A percentile compares a stretch with the other conserved stretches of the same genome.
These are phyloP conservation scores for Termitomyces sp. DNA, from an alignment of 768 basidiomycete species.

Conservation along the genomic window DNA sequence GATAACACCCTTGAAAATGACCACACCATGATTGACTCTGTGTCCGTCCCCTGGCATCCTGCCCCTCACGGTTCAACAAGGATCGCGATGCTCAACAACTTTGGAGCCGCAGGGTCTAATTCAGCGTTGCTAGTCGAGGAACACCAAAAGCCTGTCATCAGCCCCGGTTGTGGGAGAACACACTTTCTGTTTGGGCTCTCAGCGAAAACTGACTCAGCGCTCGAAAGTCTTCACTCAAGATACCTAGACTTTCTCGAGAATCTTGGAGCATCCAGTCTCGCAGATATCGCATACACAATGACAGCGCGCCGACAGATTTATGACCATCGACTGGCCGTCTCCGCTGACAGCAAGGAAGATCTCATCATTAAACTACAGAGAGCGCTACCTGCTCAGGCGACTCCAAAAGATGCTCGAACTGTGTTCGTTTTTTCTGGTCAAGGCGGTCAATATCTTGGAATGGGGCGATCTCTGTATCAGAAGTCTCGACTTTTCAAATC, in stretches of 20 bases:
- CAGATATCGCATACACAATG: conserved; percentile 63
- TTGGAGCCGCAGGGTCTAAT: too few species aligned
- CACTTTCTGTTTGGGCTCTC: too few species aligned
- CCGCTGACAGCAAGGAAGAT: conserved; percentile 40
- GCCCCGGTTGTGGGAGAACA: too few species aligned
- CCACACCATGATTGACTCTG: too few species aligned
- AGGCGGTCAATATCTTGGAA: conserved; percentile 63
- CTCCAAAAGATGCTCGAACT: conserved; percentile 28
- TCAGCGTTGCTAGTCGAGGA: too few species aligned
- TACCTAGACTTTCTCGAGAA: conserved; percentile 44
- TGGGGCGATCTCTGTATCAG: conserved; percentile 58
- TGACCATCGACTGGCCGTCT: conserved; percentile 48
- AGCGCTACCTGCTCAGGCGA: conserved; percentile 30
- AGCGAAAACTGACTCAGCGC: too few species aligned
- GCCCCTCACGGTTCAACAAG: too few species aligned
- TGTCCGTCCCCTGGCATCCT: too few species aligned
- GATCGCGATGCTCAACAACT: too few species aligned
- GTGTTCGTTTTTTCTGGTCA: conserved; percentile 77
- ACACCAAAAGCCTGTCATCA: too few species aligned
- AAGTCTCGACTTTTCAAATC: conserved; percentile 44
- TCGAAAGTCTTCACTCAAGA: too few species aligned
- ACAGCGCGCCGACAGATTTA: conserved; percentile 64
- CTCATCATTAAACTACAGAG: conserved; percentile 41
- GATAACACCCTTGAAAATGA: too few species aligned
- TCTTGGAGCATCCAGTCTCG: conserved; percentile 25